Percentiles rank a stretch among this genome's conserved stretches.
Evolutionary conservation across 176 grass and related monocot species (phyloP).

Genomic region (Juncus effusus): DNA sequence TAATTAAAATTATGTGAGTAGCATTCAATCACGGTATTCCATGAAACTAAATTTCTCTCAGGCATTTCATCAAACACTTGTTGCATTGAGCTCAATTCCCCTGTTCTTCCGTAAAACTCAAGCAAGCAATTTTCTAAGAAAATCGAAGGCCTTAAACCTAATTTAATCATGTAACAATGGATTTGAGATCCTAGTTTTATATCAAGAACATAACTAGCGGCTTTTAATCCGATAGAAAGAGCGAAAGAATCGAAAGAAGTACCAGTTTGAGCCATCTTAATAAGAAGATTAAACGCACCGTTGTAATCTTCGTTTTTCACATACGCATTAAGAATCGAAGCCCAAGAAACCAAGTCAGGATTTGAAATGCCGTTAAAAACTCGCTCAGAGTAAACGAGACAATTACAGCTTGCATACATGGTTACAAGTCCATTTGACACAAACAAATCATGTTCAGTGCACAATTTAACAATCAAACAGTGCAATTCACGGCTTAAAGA

Average conservation of each 20-base stretch:
- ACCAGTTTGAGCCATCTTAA: conserved; percentile 32
- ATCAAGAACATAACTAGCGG: conserved; percentile 36
- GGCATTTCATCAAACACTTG: conserved; percentile 41
- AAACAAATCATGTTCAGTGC: conserved; percentile 38
- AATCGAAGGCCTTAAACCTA: conserved; percentile 28
- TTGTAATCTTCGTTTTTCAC: conserved; percentile 42
- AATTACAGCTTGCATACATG: conserved; percentile 54
- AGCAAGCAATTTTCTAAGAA: conserved; percentile 58
- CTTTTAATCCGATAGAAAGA: conserved; percentile 44
- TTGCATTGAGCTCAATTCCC: conserved; percentile 39
- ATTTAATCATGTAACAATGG: conserved; percentile 50
- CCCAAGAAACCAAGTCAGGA: conserved; percentile 62
- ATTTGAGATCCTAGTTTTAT: conserved; percentile 40
- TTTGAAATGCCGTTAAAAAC: conserved; percentile 34
- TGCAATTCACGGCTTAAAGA: conserved; percentile 43
- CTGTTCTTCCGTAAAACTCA: conserved; percentile 43
- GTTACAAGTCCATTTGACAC: conserved; percentile 56
- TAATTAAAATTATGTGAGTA: conserved; percentile 36
- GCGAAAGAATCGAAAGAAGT: conserved; percentile 39
- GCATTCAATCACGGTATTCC: conserved; percentile 56
- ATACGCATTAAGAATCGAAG: conserved; percentile 56
- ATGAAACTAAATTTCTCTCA: conserved; percentile 52
- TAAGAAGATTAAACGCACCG: conserved; percentile 43
- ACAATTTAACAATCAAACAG: conserved; percentile 27
- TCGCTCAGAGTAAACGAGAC: conserved; percentile 36